phyloP scores from a whole-genome alignment of 768 basidiomycete genomes.

The Xanthoconium purpureum region DNA sequence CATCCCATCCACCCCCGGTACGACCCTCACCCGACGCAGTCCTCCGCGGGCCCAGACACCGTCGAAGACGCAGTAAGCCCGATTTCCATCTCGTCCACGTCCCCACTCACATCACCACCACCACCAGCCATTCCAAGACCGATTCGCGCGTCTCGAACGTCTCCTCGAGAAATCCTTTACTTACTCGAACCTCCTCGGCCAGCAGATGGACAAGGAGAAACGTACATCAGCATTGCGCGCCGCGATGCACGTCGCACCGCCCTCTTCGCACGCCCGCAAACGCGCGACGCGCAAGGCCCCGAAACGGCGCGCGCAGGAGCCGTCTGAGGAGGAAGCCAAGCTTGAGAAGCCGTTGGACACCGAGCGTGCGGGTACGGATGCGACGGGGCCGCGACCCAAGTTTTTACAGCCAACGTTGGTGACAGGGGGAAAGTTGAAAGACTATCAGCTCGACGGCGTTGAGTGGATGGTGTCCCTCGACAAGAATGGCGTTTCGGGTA shows the following conservation, averaged over 20 bases:
- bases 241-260: constrained; percentile 21
- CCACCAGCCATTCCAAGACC: constrained; percentile 47
- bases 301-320: constrained; percentile 10
- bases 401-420: constrained; percentile 77
- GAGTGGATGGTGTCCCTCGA: constrained; percentile 93
- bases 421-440: constrained; percentile 81
- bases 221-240: constrained; percentile 32
- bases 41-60: constrained; percentile 9
- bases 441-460: constrained; percentile 91
- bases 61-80: constrained; percentile 21
- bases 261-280: constrained; percentile 3
- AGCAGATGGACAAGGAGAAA: constrained; percentile 67
- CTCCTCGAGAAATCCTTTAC: constrained; percentile 74
- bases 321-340: background rate
- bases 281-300: constrained; percentile 10
- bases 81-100: background rate
- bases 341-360: constrained; percentile 13
- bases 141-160: constrained; percentile 53
- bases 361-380: background rate
- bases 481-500: constrained; percentile 81
- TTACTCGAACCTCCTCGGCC: constrained; percentile 69
- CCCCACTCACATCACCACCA: background rate
- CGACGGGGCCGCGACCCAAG: constrained; percentile 21
- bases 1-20: background rate
- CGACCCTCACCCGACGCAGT: constrained; percentile 4